A percentile compares a stretch with the other conserved stretches of the same genome.
Conservation (phyloP, 371 early-diverging fungal genomes). For the Mucor mucedo region DNA sequence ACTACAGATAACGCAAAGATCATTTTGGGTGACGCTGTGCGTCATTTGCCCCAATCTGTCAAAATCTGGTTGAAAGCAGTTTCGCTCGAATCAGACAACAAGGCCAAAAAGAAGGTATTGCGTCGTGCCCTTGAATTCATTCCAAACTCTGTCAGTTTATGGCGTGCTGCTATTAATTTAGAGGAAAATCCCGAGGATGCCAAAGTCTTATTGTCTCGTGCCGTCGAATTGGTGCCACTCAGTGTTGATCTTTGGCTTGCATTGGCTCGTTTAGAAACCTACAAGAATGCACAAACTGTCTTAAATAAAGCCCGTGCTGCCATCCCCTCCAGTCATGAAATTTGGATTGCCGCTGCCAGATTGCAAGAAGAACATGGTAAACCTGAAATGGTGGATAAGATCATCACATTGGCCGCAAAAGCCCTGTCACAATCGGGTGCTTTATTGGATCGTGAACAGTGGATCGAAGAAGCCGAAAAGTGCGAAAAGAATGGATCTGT, state of each 20-base stretch:
- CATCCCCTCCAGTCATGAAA: slow-evolving; percentile 89
- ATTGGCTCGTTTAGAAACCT: slow-evolving; percentile 87
- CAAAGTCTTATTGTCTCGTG: slow-evolving; percentile 85
- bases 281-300: slow-evolving; percentile 89
- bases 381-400: slow-evolving; percentile 64
- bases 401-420: slow-evolving; percentile 77
- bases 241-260: slow-evolving; percentile 96
- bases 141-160: slow-evolving; percentile 89
- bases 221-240: slow-evolving; percentile 90
- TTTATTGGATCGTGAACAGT: slow-evolving; percentile 83
- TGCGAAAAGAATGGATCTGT: slow-evolving; percentile 85
- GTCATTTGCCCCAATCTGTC: slow-evolving; percentile 89
- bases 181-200: slow-evolving; percentile 95
- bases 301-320: slow-evolving; percentile 88
- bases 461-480: slow-evolving; percentile 89
- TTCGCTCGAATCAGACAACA: slow-evolving; percentile 81
- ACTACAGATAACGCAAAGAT: slow-evolving; percentile 83
- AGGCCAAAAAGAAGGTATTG: slow-evolving; percentile 83
- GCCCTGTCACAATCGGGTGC: slow-evolving; percentile 72
- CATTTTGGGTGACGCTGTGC: slow-evolving; percentile 90
- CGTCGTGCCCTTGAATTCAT: slow-evolving; percentile 94
- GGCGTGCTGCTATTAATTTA: slow-evolving; percentile 91
- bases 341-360: slow-evolving; percentile 95
- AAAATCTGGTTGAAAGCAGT: slow-evolving; percentile 93
- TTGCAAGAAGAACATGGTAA: slow-evolving; percentile 88